phyloP scores from a whole-genome alignment of 805 yeast species.

The Saturnispora besseyi region DNA sequence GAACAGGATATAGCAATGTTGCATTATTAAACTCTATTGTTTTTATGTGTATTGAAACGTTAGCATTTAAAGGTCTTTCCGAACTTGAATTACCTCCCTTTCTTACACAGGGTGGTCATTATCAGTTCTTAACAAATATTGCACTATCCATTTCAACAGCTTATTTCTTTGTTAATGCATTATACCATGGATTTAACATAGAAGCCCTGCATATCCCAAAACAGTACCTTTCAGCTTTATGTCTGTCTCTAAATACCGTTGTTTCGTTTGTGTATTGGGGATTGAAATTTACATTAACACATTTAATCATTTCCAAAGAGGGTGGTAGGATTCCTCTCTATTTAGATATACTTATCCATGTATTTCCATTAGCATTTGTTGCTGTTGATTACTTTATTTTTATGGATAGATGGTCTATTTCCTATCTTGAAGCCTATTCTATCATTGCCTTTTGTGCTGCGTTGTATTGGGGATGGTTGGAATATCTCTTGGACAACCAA shows the following conservation, averaged over 20 bases:
- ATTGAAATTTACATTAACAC: constrained; percentile 42
- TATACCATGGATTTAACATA: constrained; percentile 29
- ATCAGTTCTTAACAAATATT: constrained; percentile 66
- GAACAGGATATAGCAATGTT: neutral
- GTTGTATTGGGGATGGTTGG: constrained; percentile 47
- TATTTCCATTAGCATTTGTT: constrained; percentile 47
- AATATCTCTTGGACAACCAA: constrained; percentile 38
- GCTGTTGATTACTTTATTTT: constrained; percentile 45
- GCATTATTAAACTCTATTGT: constrained; percentile 1
- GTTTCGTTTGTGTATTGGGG: constrained; percentile 68
- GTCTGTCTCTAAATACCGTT: constrained; percentile 48
- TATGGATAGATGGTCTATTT: constrained; percentile 37
- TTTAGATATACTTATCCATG: constrained; percentile 51
- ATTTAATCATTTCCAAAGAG: constrained; percentile 35
- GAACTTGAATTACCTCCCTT: constrained; percentile 37
- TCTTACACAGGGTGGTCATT: constrained; percentile 51
- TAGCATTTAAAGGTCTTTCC: constrained; percentile 13
- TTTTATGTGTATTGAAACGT: constrained; percentile 10
- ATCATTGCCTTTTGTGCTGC: constrained; percentile 33
- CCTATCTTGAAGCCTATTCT: constrained; percentile 30
- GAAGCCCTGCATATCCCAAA: constrained; percentile 21
- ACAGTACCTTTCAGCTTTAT: constrained; percentile 41
- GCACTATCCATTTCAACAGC: constrained; percentile 41
- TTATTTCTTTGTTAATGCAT: constrained; percentile 32
- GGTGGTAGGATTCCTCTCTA: constrained; percentile 34